Evolutionary conservation across 345 rosid genomes (phyloP), one percentile per base, ranked within the genome.

Genomic region (Euphorbia tirucalli): DNA sequence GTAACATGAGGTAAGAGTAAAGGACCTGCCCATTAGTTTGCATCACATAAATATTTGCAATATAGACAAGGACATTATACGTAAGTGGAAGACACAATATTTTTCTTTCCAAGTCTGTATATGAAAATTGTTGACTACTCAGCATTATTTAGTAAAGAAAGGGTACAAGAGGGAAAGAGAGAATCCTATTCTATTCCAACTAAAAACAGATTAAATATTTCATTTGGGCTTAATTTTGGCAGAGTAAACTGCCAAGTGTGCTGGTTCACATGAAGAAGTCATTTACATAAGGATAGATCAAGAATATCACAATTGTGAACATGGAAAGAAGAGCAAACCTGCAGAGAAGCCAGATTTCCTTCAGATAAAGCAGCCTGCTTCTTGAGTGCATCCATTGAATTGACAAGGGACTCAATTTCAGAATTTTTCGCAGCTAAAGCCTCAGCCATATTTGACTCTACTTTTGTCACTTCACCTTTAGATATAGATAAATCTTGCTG

Each of bases 381-480:
- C 87, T 96, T 96, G 58, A 91, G 77, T 69, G 92, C 80, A 64
- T 96, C 96, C 79, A 85, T 74, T 65, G 96, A 87, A 70, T 78
- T 91, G 79, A 85, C 78, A 76, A 91, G 96, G 56, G 87, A 79
- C 82, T 89, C 96, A 65, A 96, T 93, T 85, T 96, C 99, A 59
- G 96, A 81, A 82, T 93, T 96, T 71, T 96, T 96, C 61, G 97
- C 93, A 49, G 91, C 84, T 80, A 96, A 83, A 71, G 98, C 99
- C 75, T 91, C 99, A 28, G 73, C 73, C 97, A 93, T 84, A 79
- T 83, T 87, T 63, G 91, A 83, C 83, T 93, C 99, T 73, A 86
- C 86, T 85, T 86, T 89, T 46, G 94, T 82, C 78, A 85, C 82
- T 80, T 96, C 98, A 82, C 73, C 78, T 82, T 91, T 89, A 27